Conservation (phyloP, 1,284 basidiomycete genomes). For the Ustilago vetiveriae region DNA sequence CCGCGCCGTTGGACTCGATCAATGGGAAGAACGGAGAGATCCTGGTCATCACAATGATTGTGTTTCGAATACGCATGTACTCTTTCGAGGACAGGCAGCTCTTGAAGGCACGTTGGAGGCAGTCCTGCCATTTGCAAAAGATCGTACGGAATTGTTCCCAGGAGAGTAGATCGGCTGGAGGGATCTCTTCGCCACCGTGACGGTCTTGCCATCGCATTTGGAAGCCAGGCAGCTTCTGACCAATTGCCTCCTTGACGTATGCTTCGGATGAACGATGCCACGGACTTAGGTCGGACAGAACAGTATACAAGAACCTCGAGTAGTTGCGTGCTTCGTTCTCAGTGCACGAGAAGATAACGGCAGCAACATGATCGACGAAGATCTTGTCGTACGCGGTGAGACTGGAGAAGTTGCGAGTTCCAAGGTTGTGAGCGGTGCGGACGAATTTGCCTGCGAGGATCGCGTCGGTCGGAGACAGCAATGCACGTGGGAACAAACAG, state of each 20-base stretch:
- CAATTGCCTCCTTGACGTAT: constrained; percentile 70
- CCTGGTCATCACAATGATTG: constrained; percentile 63
- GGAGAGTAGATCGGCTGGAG: constrained; percentile 73
- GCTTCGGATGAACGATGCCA: constrained; percentile 78
- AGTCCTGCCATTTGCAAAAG: constrained; percentile 83
- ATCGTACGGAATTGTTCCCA: constrained; percentile 79
- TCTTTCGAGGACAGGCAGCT: constrained; percentile 56
- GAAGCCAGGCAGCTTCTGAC: constrained; percentile 65
- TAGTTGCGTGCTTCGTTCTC: constrained; percentile 96
- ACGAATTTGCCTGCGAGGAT: constrained; percentile 92
- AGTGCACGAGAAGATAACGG: constrained; percentile 88
- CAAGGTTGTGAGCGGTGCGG: constrained; percentile 83
- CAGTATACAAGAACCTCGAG: constrained; percentile 78
- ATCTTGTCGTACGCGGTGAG: constrained; percentile 85
- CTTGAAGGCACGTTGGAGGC: constrained; percentile 69
- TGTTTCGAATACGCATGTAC: constrained; percentile 65
- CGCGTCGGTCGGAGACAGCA: constrained; percentile 94
- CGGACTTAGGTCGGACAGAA: constrained; percentile 77
- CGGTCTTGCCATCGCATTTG: constrained; percentile 55
- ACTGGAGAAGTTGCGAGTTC: constrained; percentile 86
- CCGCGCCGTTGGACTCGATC: constrained; percentile 50
- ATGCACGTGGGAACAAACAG: constrained; percentile 89
- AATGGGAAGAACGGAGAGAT: constrained; percentile 59
- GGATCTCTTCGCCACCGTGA: constrained; percentile 66
- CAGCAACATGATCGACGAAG: constrained; percentile 70